phyloP scores from a whole-genome alignment of 148 eudicot genomes.

The Chenopodium suecicum region DNA sequence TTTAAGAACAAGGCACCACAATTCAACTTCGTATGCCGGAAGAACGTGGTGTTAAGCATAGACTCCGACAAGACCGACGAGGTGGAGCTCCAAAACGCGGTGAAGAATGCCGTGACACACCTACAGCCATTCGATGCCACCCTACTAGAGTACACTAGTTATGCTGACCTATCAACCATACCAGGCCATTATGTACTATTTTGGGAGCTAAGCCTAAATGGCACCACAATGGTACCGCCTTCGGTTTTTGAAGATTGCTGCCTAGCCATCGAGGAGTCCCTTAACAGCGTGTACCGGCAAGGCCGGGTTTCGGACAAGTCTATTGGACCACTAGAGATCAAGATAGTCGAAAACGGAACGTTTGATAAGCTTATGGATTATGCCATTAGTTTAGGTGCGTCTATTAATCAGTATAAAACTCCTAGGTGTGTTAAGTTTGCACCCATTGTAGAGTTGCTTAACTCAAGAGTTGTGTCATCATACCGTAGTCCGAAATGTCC shows the following conservation, averaged over 20 bases:
- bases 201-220: constrained; percentile 56
- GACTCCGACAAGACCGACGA: constrained; percentile 84
- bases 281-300: constrained; percentile 74
- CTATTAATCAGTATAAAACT: constrained; percentile 91
- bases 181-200: constrained; percentile 81
- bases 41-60: constrained; percentile 70
- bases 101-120: constrained; percentile 51
- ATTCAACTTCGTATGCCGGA: constrained; percentile 71
- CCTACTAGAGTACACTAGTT: constrained; percentile 71
- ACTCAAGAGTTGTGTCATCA: constrained; percentile 55
- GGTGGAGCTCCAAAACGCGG: constrained; percentile 69
- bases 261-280: constrained; percentile 60
- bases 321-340: constrained; percentile 67
- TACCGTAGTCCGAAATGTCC: constrained; percentile 91
- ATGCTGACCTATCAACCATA: constrained; percentile 48
- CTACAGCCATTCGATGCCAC: constrained; percentile 51
- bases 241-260: constrained; percentile 71
- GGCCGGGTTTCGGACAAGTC: constrained; percentile 77
- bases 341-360: constrained; percentile 63
- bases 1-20: constrained; percentile 85
- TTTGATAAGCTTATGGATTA: constrained; percentile 79
- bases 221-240: constrained; percentile 47
- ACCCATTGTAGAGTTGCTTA: constrained; percentile 79
- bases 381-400: constrained; percentile 92
- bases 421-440: constrained; percentile 88